A percentile compares a stretch with the other conserved stretches of the same genome.
Conservation (phyloP, 2,329 filamentous ascomycete species). For the Pseudonectria buxi region DNA sequence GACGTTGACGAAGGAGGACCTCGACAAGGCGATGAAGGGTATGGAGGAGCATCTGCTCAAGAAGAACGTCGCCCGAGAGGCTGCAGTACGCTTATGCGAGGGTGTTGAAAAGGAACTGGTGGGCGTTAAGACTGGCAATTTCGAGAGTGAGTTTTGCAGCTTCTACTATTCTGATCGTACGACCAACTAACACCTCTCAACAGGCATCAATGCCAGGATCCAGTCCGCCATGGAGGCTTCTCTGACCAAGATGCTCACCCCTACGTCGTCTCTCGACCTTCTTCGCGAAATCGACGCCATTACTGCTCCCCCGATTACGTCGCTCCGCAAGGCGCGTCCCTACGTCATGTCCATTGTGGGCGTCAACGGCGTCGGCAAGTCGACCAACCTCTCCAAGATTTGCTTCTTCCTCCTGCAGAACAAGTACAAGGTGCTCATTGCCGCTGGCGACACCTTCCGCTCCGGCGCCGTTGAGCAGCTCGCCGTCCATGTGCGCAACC, state of each 20-base stretch:
- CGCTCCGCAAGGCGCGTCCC: constrained; percentile 61
- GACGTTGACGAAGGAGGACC: constrained; percentile 77
- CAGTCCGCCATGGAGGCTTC: constrained; percentile 86
- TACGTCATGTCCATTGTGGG: constrained; percentile 98
- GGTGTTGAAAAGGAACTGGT: constrained; percentile 86
- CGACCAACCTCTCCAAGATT: constrained; percentile 94
- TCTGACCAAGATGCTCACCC: constrained; percentile 89
- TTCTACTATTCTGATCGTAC: background rate
- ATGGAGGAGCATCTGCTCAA: constrained; percentile 93
- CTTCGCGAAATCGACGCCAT: constrained; percentile 86
- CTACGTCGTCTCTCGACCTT: constrained; percentile 88
- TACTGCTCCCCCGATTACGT: constrained; percentile 57
- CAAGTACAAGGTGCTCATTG: constrained; percentile 90
- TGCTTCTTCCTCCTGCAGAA: constrained; percentile 98
- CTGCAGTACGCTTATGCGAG: constrained; percentile 82
- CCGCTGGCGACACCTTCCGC: constrained; percentile 93
- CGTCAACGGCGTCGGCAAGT: constrained; percentile 97
- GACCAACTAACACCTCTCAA: constrained; percentile 13
- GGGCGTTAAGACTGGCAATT: constrained; percentile 84
- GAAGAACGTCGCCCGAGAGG: constrained; percentile 96
- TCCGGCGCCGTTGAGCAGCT: constrained; percentile 96
- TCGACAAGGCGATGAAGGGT: constrained; percentile 86
- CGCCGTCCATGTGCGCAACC: constrained; percentile 87
- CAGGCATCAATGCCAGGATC: constrained; percentile 71
- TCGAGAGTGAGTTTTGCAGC: constrained; percentile 55